Percentiles rank a stretch among this genome's conserved stretches.
Evolutionary conservation across 2,329 filamentous ascomycete species (phyloP).

Genomic region (Penicillium sp.): DNA sequence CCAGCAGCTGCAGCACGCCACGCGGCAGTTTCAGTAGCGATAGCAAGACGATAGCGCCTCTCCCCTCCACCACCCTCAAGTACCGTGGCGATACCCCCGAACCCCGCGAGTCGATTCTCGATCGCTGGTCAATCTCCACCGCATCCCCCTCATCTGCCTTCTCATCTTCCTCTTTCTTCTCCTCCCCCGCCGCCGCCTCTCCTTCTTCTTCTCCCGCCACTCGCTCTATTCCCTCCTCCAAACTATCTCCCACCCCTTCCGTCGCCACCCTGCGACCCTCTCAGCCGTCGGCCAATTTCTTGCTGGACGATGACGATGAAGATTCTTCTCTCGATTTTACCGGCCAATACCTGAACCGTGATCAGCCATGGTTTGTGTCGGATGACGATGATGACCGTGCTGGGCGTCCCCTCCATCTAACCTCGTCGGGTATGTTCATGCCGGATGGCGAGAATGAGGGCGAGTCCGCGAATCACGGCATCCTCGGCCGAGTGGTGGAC

Average conservation of each 20-base stretch:
- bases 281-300: slow-evolving; percentile 59
- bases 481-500: slow-evolving; percentile 75
- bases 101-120: slow-evolving; percentile 31
- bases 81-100: slow-evolving; percentile 73
- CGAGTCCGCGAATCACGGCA: slow-evolving; percentile 56
- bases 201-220: too few species aligned
- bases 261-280: slow-evolving; percentile 74
- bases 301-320: slow-evolving; percentile 58
- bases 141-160: slow-evolving; percentile 41
- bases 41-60: slow-evolving; percentile 79
- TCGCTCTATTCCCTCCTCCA: slow-evolving; percentile 21
- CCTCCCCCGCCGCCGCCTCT: slow-evolving; percentile 58
- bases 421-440: slow-evolving; percentile 86
- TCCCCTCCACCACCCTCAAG: slow-evolving; percentile 83
- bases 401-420: slow-evolving; percentile 62
- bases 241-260: slow-evolving; percentile 66
- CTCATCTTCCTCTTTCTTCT: slow-evolving; percentile 68
- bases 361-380: slow-evolving; percentile 29
- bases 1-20: slow-evolving; percentile 48
- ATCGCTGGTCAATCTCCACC: slow-evolving; percentile 19
- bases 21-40: slow-evolving; percentile 54
- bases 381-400: slow-evolving; percentile 51
- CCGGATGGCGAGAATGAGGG: slow-evolving; percentile 63
- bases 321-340: slow-evolving; percentile 43
- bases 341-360: slow-evolving; percentile 15